phyloP scores from a whole-genome alignment of 2,329 filamentous ascomycete genomes.

The Apiospora pterosperma region DNA sequence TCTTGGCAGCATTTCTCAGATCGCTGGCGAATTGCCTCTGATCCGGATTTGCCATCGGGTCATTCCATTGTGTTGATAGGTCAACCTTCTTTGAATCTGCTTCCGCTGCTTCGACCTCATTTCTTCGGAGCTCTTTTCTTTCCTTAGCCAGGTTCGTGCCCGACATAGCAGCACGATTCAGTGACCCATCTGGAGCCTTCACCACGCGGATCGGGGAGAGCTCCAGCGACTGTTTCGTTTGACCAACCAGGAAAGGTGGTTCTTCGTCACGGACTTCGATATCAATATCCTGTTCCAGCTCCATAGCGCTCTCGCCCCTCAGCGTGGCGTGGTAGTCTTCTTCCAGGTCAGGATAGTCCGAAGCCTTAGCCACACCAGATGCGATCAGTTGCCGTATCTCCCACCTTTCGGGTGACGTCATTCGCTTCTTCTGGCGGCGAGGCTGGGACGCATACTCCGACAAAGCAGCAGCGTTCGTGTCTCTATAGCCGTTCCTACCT shows the following conservation, averaged over 20 bases:
- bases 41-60: conserved; percentile 87
- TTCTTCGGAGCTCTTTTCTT: conserved; percentile 80
- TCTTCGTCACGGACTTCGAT: conserved; percentile 97
- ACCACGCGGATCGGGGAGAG: conserved; percentile 94
- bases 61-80: conserved; percentile 88
- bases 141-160: conserved; percentile 87
- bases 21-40: conserved; percentile 88
- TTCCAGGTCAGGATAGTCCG: conserved; percentile 91
- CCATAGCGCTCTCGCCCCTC: conserved; percentile 80
- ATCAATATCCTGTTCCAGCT: conserved; percentile 93
- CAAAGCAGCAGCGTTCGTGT: conserved; percentile 56
- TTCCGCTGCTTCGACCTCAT: conserved; percentile 76
- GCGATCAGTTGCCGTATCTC: conserved; percentile 96
- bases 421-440: conserved; percentile 73
- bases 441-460: conserved; percentile 55
- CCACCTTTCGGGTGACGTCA: conserved; percentile 97
- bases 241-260: conserved; percentile 90
- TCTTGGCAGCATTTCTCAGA: conserved; percentile 62
- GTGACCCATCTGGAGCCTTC: conserved; percentile 95
- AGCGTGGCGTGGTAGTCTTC: conserved; percentile 90
- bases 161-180: conserved; percentile 94
- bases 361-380: conserved; percentile 87
- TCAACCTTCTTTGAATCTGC: conserved; percentile 72
- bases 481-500: conserved; percentile 45
- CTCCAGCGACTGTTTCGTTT: conserved; percentile 94